A percentile compares a stretch with the other conserved stretches of the same genome.
phyloP scores from a whole-genome alignment of 1,284 basidiomycete species.

The Rhizoctonia solani region DNA sequence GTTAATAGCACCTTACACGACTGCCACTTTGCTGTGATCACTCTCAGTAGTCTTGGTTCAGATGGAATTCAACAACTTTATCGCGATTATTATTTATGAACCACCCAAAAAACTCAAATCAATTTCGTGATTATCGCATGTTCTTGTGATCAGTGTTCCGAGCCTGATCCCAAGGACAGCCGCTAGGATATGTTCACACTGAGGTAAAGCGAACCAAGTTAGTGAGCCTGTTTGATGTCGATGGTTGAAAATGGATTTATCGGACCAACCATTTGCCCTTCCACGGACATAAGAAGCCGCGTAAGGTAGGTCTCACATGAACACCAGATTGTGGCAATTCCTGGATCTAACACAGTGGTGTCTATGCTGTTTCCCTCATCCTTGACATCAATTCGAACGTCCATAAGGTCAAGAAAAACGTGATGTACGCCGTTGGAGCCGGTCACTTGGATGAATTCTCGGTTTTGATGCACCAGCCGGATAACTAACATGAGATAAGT shows the following conservation, averaged over 20 bases:
- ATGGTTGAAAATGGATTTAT: not conserved
- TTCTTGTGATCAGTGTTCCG: not conserved
- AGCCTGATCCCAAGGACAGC: constrained; percentile 4
- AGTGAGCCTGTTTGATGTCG: no score
- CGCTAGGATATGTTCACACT: constrained; percentile 26
- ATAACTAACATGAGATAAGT: not conserved
- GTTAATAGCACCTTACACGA: no score
- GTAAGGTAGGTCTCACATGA: constrained; percentile 6
- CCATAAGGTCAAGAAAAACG: not conserved
- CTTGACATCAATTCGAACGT: not conserved
- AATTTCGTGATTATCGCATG: constrained; percentile 2
- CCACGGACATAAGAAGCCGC: not conserved
- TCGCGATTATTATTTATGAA: no score
- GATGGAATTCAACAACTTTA: no score
- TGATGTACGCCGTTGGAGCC: not conserved
- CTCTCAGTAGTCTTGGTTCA: no score
- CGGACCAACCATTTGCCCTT: constrained; percentile 5
- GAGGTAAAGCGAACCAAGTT: not conserved
- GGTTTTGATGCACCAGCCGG: not conserved
- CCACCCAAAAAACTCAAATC: not conserved
- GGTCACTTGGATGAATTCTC: constrained; percentile 7
- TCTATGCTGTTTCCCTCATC: not conserved
- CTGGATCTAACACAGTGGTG: not conserved
- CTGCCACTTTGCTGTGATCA: no score
- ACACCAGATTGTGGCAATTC: constrained; percentile 21